Evolutionary conservation across 768 basidiomycete species (phyloP), one percentile per base, ranked within the genome.

Genomic region (Boletus huronensis): DNA sequence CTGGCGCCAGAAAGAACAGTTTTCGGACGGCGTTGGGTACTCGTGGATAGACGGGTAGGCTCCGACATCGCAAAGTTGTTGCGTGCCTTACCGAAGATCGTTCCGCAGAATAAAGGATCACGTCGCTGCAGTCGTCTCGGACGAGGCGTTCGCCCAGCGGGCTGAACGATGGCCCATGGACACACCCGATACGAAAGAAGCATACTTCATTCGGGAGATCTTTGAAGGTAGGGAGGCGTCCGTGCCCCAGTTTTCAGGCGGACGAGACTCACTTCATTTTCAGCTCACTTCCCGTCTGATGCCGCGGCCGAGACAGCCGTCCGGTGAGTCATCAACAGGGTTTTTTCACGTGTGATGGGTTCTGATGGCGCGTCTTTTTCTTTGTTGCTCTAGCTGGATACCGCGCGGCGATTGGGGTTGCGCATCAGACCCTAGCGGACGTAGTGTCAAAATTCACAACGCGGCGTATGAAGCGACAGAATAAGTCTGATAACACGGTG

Each of bases 1-100:
- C 39, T 99, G 97, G 97, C 82, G 97, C 53, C 97, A 99, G 71
- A 99, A 99, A 71, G 97, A 99, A 74, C 95, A 98, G 65, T 99
- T 99, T 76, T 98, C 95, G 2, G 97, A 99, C 65, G 97, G 97
- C 50, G 94, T 97, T 51, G 95, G 96, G 31, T 98, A 97, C 74
- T 95, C 93, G 31, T 98, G 96, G 95, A 98, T 98, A 66, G 95
- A 98, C 64, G 93, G 94, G 90, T 90, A 64, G 40, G 80, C 64
- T 32, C 48, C 19, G 13, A 28, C 21, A 21, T 36, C 8, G 29
- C 41, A 29, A 35, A 5, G 3, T 5, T 2, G 26, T 39, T 11
- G 17, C 28, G 17, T 29, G 19, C 16, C 28, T 60, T 31, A 41
- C 29, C 49, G 26, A 21, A 55, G 41, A 34, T 46, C 43, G 21